These are phyloP conservation scores for Coniferiporia sulphurascens DNA, from an alignment of 1,284 basidiomycete genomes.

Conservation along the genomic window DNA sequence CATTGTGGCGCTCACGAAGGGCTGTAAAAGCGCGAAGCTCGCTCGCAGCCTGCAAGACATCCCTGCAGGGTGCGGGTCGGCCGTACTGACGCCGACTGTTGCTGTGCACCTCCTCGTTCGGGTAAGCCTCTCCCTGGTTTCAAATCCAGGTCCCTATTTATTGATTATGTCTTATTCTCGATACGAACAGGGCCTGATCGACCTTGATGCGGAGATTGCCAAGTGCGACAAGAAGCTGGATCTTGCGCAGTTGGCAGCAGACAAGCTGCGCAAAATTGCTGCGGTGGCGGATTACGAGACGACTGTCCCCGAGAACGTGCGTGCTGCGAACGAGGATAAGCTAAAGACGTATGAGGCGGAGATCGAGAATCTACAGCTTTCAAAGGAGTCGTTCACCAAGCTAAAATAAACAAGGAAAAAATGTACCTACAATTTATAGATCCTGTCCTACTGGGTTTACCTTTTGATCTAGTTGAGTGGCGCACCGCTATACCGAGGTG, in stretches of 20 bases:
- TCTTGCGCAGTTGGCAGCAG: conserved; percentile 61
- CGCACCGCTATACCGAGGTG: no score
- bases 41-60: conserved; percentile 53
- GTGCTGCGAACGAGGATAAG: conserved; percentile 74
- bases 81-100: conserved; percentile 72
- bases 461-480: no score
- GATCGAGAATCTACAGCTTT: conserved; percentile 51
- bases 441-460: background rate
- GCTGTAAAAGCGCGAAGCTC: conserved; percentile 64
- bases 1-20: conserved; percentile 84
- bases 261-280: conserved; percentile 76
- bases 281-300: conserved; percentile 72
- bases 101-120: conserved; percentile 81
- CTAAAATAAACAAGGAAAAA: conserved; percentile 23
- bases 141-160: background rate
- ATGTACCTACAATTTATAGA: background rate
- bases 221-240: conserved; percentile 87
- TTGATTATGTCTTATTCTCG: background rate
- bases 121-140: conserved; percentile 39
- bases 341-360: conserved; percentile 61
- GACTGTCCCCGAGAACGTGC: conserved; percentile 76
- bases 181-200: conserved; percentile 66
- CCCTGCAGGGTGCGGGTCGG: conserved; percentile 85
- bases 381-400: conserved; percentile 57
- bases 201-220: conserved; percentile 77